Evolutionary conservation across 768 basidiomycete genomes (phyloP), one percentile per base, ranked within the genome.

Genomic region (Cystobasidium onofrii): DNA sequence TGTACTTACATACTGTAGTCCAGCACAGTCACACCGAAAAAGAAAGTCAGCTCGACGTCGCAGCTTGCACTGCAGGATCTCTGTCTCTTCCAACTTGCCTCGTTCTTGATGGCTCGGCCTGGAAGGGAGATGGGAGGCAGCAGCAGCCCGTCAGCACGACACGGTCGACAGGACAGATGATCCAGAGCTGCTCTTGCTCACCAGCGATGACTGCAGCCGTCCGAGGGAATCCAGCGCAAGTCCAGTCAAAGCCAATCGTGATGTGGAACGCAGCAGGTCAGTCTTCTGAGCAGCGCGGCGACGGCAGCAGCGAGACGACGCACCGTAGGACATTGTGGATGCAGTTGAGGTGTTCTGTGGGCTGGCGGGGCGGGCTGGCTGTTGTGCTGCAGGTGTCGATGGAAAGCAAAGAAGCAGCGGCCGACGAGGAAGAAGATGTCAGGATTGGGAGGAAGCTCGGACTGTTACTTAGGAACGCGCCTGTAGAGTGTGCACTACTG

Each of bases 21-120:
- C n/a, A n/a, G n/a, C n/a, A n/a, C n/a, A n/a, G 46, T 20, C 46
- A 50, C 20, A 15, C 46, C 9, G 46, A n/a, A 50, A 3, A 50
- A 50, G 46, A 50, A 50, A 29, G 57, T 61, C 57, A 61, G 63
- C 63, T 39, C 25, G 33, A 15, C 13, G 36, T 36, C 43, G n/a
- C n/a, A n/a, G n/a, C n/a, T n/a, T n/a, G n/a, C n/a, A n/a, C 7
- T 44, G 20, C 25, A 44, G 63, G 7, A 17, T 44, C 33, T 64
- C 31, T 36, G 3, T 34, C 63, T 64, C 65, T 25, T 67, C 65
- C 12, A 27, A 60, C 57, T 29, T 54, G 44, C 65, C 43, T 71
- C 69, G 41, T 71, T 71, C 69, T 71, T 71, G 69, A 71, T 71
- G n/a, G 69, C 69, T 60, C 69, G 69, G 33, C 69, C 69, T 71